Conservation (phyloP, 495 filamentous ascomycete genomes). For the Melanomma pulvis-pyrius region DNA sequence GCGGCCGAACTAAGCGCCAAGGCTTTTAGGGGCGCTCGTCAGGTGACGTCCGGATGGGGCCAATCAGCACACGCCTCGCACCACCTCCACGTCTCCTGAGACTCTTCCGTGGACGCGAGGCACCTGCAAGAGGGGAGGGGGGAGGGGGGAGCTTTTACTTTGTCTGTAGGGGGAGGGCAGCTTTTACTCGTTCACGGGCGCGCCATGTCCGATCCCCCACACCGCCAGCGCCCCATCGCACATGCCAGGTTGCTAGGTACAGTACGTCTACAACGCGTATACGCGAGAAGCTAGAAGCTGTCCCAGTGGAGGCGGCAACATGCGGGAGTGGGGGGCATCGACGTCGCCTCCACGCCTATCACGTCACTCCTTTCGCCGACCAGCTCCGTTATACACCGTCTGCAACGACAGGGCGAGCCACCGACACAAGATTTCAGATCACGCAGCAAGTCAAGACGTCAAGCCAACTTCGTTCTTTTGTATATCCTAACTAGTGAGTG, state of each 20-base stretch:
- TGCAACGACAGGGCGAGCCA: too few species aligned
- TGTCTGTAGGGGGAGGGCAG: too few species aligned
- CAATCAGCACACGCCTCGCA: background rate
- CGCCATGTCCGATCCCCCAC: background rate
- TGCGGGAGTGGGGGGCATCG: background rate
- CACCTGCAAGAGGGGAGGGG: too few species aligned
- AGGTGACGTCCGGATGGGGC: background rate
- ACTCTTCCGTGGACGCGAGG: slow-evolving; percentile 3
- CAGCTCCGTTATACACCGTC: background rate
- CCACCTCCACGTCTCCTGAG: slow-evolving; percentile 2
- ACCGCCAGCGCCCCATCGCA: background rate
- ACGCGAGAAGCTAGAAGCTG: too few species aligned
- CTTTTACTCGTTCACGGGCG: too few species aligned
- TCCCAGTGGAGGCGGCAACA: too few species aligned
- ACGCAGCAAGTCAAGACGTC: background rate
- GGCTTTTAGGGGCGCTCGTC: background rate
- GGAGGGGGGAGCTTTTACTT: too few species aligned
- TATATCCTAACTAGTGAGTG: slow-evolving; percentile 20
- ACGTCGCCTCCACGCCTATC: background rate
- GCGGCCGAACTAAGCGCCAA: background rate
- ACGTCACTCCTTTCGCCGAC: background rate
- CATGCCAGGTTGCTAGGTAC: too few species aligned
- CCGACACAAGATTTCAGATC: too few species aligned
- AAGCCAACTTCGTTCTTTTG: slow-evolving; percentile 6
- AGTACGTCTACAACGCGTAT: too few species aligned